These are phyloP conservation scores for Auricularia auricula-judae DNA, from an alignment of 768 basidiomycete genomes.

Conservation along the genomic window DNA sequence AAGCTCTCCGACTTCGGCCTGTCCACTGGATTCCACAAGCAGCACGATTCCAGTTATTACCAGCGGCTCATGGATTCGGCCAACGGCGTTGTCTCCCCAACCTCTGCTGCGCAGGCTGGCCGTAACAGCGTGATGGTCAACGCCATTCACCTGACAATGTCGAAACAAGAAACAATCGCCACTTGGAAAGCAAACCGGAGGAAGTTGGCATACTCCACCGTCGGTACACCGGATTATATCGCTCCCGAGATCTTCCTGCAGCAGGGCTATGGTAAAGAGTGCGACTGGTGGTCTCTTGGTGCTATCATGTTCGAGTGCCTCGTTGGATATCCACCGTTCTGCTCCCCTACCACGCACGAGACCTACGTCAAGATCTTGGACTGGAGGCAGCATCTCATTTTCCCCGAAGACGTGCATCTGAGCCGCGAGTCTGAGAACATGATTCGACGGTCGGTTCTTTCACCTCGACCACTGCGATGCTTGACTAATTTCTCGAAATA, in stretches of 20 bases:
- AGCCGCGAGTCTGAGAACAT: conserved; percentile 87
- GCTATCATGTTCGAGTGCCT: conserved; percentile 98
- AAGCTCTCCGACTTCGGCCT: conserved; percentile 98
- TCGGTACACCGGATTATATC: conserved; percentile 94
- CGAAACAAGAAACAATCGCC: conserved; percentile 84
- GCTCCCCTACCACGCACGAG: conserved; percentile 92
- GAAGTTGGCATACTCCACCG: conserved; percentile 95
- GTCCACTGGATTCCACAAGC: conserved; percentile 98
- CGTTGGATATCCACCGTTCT: conserved; percentile 95
- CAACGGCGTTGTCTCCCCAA: conserved; percentile 26
- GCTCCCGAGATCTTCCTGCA: conserved; percentile 95
- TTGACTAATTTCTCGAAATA: background rate
- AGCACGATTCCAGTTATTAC: conserved; percentile 94
- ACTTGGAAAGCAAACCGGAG: conserved; percentile 99
- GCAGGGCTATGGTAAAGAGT: conserved; percentile 96
- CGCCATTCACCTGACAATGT: conserved; percentile 92
- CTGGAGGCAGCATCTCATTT: conserved; percentile 75
- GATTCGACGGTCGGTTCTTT: conserved; percentile 71
- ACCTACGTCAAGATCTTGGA: conserved; percentile 98
- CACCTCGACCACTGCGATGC: conserved; percentile 1
- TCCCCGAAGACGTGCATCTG: conserved; percentile 92
- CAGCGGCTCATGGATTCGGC: conserved; percentile 72
- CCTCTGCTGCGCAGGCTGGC: conserved; percentile 35
- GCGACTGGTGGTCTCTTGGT: conserved; percentile 99
- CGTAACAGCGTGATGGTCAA: conserved; percentile 97